These are phyloP conservation scores for Herpetomonas samuelpessoai DNA, from an alignment of 208 protist species.

Conservation along the genomic window DNA sequence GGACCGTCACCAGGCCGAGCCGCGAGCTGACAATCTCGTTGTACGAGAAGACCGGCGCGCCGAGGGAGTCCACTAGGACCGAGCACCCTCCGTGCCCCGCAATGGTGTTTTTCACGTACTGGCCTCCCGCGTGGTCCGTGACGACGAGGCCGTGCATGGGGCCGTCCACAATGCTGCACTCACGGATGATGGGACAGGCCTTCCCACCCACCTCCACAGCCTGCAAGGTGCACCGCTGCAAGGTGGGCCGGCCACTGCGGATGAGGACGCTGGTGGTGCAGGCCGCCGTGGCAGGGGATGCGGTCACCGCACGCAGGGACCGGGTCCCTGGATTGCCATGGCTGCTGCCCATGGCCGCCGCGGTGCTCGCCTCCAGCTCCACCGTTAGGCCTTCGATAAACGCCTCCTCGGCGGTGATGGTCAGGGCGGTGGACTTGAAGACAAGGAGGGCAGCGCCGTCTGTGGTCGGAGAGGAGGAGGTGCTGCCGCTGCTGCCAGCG, in stretches of 20 bases:
- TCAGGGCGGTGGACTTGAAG: slow-evolving; percentile 21
- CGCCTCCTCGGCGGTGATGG: slow-evolving; percentile 28
- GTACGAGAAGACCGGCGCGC: slow-evolving; percentile 25
- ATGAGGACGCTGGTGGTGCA: slow-evolving; percentile 19
- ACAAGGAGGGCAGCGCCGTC: no score
- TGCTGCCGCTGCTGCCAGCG: background rate
- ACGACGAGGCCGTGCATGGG: slow-evolving; percentile 31
- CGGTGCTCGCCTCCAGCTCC: slow-evolving; percentile 16
- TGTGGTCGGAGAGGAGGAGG: background rate
- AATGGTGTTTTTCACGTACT: slow-evolving; percentile 41
- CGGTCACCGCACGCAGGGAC: background rate
- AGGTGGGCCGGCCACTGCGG: slow-evolving; percentile 16
- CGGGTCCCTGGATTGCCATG: background rate
- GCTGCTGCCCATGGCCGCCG: background rate
- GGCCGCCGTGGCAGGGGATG: background rate
- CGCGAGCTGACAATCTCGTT: slow-evolving; percentile 27
- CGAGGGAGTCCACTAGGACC: slow-evolving; percentile 25
- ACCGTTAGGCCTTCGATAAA: slow-evolving; percentile 30
- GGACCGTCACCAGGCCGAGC: slow-evolving; percentile 27
- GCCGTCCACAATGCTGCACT: slow-evolving; percentile 28
- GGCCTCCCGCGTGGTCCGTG: slow-evolving; percentile 21
- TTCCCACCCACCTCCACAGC: slow-evolving; percentile 33
- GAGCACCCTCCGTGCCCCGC: slow-evolving; percentile 27
- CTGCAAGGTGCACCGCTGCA: slow-evolving; percentile 30
- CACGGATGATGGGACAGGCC: slow-evolving; percentile 24